Conservation (phyloP, 2,329 filamentous ascomycete species). For the Coniochaeta ligniaria region DNA sequence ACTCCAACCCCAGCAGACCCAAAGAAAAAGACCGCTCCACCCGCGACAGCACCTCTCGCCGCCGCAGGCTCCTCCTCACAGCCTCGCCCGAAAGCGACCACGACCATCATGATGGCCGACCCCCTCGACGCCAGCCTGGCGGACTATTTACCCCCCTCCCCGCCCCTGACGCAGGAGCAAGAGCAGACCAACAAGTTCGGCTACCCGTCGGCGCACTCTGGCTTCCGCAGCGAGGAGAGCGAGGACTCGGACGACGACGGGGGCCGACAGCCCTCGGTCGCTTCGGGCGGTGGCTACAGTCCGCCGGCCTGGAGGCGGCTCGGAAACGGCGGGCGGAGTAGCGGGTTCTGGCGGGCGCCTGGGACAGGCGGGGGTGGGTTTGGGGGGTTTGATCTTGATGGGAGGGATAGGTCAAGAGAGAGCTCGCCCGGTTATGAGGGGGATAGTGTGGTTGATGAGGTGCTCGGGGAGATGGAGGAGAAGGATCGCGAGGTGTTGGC, state of each 20-base stretch:
- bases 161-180: constrained; percentile 2
- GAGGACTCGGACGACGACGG: constrained; percentile 31
- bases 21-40: too few relatives aligned
- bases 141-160: background rate
- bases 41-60: background rate
- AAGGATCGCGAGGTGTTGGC: constrained; percentile 34
- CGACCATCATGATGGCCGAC: constrained; percentile 7
- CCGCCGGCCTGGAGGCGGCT: constrained; percentile 55
- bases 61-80: background rate
- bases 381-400: constrained; percentile 11
- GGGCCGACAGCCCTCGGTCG: constrained; percentile 22
- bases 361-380: constrained; percentile 24
- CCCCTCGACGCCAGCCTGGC: constrained; percentile 15
- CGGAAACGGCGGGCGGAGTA: constrained; percentile 50
- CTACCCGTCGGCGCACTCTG: constrained; percentile 34
- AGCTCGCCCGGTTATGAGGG: constrained; percentile 27
- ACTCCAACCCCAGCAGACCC: too few relatives aligned
- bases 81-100: constrained; percentile 11
- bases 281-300: constrained; percentile 49
- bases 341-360: constrained; percentile 49
- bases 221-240: constrained; percentile 31
- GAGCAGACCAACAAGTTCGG: constrained; percentile 33
- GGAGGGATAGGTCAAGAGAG: constrained; percentile 14
- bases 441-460: constrained; percentile 23
- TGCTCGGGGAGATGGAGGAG: constrained; percentile 24